Conservation (phyloP, 78 protist genomes). For the Cyanophora paradoxa region DNA sequence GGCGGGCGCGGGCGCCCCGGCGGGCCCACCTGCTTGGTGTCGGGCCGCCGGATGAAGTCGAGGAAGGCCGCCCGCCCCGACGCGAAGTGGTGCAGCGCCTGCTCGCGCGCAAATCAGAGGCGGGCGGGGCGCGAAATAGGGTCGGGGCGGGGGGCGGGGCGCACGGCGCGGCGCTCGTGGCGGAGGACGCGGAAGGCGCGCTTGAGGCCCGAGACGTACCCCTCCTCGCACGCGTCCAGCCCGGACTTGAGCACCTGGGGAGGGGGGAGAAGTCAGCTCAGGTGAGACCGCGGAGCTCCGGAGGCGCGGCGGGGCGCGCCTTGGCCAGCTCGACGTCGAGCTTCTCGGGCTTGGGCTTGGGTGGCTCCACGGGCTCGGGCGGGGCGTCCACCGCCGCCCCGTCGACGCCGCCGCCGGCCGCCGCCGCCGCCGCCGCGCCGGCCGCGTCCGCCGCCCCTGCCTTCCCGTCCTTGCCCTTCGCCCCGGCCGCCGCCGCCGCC, state of each 20-base stretch:
- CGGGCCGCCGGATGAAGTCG: background rate
- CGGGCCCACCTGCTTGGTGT: conserved; percentile 3
- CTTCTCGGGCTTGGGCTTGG: background rate
- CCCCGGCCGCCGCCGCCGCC: conserved; percentile 2
- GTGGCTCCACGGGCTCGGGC: too few species aligned
- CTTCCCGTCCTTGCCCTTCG: background rate
- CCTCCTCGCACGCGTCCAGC: too few species aligned
- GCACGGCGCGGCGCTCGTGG: too few species aligned
- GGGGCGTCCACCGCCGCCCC: background rate
- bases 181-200: too few species aligned
- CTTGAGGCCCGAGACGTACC: too few species aligned
- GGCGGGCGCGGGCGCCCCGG: too few species aligned
- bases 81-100: background rate
- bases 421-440: background rate
- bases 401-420: background rate
- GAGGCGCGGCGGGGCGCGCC: background rate
- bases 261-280: too few species aligned
- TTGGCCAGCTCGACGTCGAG: background rate
- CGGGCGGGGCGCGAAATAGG: too few species aligned
- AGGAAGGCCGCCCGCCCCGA: background rate
- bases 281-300: too few species aligned
- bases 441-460: background rate
- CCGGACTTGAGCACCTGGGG: too few species aligned
- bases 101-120: too few species aligned
- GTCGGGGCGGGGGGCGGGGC: too few species aligned